phyloP scores from a whole-genome alignment of 176 grass and related monocot genomes.

The Rhynchospora tenuis region DNA sequence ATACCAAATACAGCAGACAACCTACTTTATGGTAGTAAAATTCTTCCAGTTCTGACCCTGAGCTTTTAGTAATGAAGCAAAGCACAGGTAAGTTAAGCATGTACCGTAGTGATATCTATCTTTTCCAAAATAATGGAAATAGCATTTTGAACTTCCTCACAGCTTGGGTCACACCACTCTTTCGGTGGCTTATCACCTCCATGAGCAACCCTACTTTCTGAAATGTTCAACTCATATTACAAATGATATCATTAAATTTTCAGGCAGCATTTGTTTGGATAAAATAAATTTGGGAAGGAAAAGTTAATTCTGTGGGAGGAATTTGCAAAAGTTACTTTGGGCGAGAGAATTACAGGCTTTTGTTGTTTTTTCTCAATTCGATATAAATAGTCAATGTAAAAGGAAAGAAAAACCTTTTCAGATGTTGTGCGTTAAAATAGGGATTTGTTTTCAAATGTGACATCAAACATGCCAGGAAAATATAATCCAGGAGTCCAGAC shows the following conservation, averaged over 20 bases:
- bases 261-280: neutral
- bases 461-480: neutral
- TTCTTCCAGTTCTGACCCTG: neutral
- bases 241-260: slow-evolving; percentile 9
- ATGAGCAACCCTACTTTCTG: slow-evolving; percentile 26
- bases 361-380: neutral
- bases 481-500: neutral
- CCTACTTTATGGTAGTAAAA: neutral
- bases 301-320: neutral
- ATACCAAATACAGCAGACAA: neutral
- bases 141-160: slow-evolving; percentile 24
- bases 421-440: neutral
- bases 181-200: slow-evolving; percentile 4
- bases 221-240: slow-evolving; percentile 13
- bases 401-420: neutral
- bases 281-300: neutral
- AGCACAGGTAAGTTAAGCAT: neutral
- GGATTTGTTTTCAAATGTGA: neutral
- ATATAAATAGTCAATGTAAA: neutral
- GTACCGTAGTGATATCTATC: slow-evolving; percentile 26
- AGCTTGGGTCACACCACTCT: slow-evolving; percentile 18
- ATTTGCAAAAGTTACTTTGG: neutral
- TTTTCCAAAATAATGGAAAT: slow-evolving; percentile 28
- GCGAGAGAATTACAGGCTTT: neutral
- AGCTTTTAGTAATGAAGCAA: neutral